Evolutionary conservation across 352 stramenopile species (phyloP).

Genomic region (Globisporangium acanthophoron): DNA sequence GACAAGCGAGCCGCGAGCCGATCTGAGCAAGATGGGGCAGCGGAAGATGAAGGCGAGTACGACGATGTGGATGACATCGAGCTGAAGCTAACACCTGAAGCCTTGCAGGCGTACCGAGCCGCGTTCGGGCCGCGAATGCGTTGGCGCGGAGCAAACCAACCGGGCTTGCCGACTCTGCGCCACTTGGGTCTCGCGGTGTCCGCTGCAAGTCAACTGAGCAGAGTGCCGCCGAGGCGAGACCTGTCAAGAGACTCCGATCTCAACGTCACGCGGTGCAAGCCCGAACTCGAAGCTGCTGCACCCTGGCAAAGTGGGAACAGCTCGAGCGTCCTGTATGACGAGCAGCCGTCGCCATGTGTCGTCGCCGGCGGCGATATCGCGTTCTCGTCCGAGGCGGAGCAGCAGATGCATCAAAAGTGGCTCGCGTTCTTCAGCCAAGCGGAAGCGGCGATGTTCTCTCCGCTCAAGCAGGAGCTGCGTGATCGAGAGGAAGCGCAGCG

Average conservation of each 20-base stretch:
- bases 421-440: slow-evolving; percentile 47
- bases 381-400: slow-evolving; percentile 42
- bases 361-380: slow-evolving; percentile 21
- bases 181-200: slow-evolving; percentile 8
- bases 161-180: background rate
- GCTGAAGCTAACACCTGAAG: slow-evolving; percentile 8
- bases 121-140: slow-evolving; percentile 6
- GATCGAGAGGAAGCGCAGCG: slow-evolving; percentile 38
- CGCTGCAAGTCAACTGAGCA: slow-evolving; percentile 3
- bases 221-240: background rate
- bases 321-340: background rate
- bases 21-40: background rate
- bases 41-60: slow-evolving; percentile 7
- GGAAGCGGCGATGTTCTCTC: slow-evolving; percentile 49
- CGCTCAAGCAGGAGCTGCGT: slow-evolving; percentile 36
- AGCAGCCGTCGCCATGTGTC: too few relatives aligned
- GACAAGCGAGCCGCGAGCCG: background rate
- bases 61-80: slow-evolving; percentile 18
- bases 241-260: background rate
- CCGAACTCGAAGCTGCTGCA: background rate
- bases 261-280: background rate
- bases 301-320: background rate
- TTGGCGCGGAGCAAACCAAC: background rate
- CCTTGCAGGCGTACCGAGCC: slow-evolving; percentile 7
- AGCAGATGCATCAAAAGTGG: slow-evolving; percentile 51